Percentiles rank a stretch among this genome's conserved stretches.
Conservation (phyloP, 345 rosid species). For the Anacardium occidentale region DNA sequence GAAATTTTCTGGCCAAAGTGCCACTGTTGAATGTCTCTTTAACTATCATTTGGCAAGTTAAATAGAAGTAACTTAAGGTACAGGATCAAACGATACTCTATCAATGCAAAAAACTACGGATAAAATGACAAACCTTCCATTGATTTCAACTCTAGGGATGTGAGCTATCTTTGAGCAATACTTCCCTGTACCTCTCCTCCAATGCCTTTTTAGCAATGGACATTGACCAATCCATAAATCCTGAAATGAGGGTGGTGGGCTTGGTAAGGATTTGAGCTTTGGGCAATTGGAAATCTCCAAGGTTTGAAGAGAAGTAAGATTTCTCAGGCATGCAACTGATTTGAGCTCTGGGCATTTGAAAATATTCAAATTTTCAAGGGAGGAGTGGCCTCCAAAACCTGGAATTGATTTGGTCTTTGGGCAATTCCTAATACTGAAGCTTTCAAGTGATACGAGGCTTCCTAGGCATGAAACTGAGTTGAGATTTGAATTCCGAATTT, state of each 20-base stretch:
- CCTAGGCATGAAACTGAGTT: neutral
- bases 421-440: neutral
- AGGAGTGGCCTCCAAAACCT: neutral
- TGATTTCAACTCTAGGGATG: neutral
- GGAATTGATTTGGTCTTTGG: neutral
- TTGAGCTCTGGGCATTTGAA: accelerated
- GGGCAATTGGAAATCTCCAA: neutral
- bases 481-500: neutral
- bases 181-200: neutral
- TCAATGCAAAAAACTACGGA: too few relatives aligned
- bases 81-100: too few relatives aligned
- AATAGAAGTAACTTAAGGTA: too few relatives aligned
- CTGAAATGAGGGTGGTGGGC: neutral
- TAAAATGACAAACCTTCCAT: neutral
- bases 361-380: accelerated
- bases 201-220: neutral
- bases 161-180: neutral
- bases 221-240: neutral
- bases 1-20: too few relatives aligned
- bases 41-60: too few relatives aligned
- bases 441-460: too few relatives aligned
- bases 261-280: neutral
- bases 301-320: too few relatives aligned
- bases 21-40: too few relatives aligned
- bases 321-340: too few relatives aligned